A percentile compares a stretch with the other conserved stretches of the same genome.
phyloP scores from a whole-genome alignment of 805 yeast genomes.

The Saturnispora sekii region DNA sequence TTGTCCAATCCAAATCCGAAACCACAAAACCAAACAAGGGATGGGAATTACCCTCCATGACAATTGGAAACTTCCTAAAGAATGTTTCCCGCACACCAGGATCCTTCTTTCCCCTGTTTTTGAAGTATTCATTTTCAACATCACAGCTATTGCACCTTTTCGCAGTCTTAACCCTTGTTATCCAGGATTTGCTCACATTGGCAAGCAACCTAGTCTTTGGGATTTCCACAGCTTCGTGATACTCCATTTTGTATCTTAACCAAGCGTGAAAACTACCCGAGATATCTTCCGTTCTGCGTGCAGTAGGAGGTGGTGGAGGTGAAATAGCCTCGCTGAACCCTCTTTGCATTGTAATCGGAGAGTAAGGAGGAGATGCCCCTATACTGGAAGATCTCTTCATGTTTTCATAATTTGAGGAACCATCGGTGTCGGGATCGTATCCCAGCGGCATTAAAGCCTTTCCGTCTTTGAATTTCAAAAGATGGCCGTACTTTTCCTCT shows the following conservation, averaged over 20 bases:
- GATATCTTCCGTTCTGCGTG: conserved; percentile 15
- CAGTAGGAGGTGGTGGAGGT: background rate
- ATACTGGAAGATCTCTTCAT: no score
- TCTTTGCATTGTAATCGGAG: background rate
- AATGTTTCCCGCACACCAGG: conserved; percentile 21
- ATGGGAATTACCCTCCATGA: conserved; percentile 30
- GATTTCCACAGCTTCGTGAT: conserved; percentile 17
- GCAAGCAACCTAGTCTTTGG: conserved; percentile 21
- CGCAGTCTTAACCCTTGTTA: conserved; percentile 16
- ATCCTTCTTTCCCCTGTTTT: conserved; percentile 14
- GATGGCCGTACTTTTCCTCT: conserved; percentile 25
- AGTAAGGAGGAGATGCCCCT: no score
- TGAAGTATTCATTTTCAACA: background rate
- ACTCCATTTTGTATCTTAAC: conserved; percentile 15
- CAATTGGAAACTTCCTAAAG: conserved; percentile 21
- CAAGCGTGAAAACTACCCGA: conserved; percentile 20
- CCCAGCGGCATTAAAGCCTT: conserved; percentile 9
- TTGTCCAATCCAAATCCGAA: conserved; percentile 13
- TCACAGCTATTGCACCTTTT: background rate
- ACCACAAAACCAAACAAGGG: conserved; percentile 44
- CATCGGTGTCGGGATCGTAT: background rate
- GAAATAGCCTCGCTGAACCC: conserved; percentile 6
- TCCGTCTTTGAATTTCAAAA: conserved; percentile 15
- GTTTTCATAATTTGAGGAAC: no score
- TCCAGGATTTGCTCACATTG: conserved; percentile 27